These are phyloP conservation scores for Phytophthora constricta DNA, from an alignment of 352 stramenopile genomes.

Conservation along the genomic window DNA sequence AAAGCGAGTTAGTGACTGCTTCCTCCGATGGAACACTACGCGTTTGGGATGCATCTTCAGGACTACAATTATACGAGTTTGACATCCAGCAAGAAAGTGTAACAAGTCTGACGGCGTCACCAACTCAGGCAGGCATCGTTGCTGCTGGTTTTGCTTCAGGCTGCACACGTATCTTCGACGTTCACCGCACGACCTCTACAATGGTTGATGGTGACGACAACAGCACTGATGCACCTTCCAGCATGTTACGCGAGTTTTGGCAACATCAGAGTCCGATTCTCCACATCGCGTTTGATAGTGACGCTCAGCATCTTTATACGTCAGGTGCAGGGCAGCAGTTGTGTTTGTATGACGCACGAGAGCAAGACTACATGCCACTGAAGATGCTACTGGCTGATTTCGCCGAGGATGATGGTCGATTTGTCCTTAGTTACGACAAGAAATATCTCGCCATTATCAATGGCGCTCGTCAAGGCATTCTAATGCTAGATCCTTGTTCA, in stretches of 20 bases:
- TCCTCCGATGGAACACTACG: conserved; percentile 82
- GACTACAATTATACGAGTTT: conserved; percentile 87
- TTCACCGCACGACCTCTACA: conserved; percentile 32
- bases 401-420: conserved; percentile 31
- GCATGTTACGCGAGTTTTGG: conserved; percentile 76
- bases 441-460: conserved; percentile 49
- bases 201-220: background rate
- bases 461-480: conserved; percentile 31
- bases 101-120: conserved; percentile 65
- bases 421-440: conserved; percentile 48
- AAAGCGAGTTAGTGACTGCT: conserved; percentile 64
- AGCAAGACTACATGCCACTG: conserved; percentile 57
- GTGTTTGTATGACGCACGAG: conserved; percentile 62
- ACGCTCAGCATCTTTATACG: conserved; percentile 57
- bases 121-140: conserved; percentile 44
- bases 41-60: conserved; percentile 76
- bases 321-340: conserved; percentile 62
- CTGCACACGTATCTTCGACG: conserved; percentile 85
- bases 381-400: conserved; percentile 79
- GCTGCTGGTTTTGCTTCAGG: conserved; percentile 85
- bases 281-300: conserved; percentile 56
- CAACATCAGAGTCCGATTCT: conserved; percentile 84
- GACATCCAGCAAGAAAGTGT: conserved; percentile 68
- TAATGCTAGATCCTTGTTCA: conserved; percentile 49
- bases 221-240: conserved; percentile 7